These are phyloP conservation scores for Hymenoscyphus linearis DNA, from an alignment of 2,329 filamentous ascomycete genomes.

Conservation along the genomic window DNA sequence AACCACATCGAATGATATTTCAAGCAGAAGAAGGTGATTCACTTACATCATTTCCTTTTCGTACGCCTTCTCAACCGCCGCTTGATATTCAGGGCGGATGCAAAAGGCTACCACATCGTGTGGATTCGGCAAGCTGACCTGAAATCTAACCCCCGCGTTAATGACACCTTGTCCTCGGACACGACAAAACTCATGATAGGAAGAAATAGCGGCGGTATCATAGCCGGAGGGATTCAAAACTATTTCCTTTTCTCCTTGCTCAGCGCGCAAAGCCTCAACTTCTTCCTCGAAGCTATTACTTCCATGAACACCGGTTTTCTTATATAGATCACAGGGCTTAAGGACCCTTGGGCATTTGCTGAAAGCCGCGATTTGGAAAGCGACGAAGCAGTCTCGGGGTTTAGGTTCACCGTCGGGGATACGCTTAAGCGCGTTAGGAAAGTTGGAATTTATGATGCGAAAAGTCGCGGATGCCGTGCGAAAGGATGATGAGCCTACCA, in stretches of 20 bases:
- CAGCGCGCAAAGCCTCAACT: background rate
- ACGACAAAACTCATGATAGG: conserved; percentile 26
- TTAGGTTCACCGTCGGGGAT: conserved; percentile 40
- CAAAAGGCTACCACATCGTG: conserved; percentile 18
- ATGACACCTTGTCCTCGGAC: conserved; percentile 25
- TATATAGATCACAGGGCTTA: conserved; percentile 6
- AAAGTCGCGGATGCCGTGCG: conserved; percentile 33
- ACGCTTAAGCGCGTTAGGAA: conserved; percentile 33
- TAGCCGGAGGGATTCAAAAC: conserved; percentile 18
- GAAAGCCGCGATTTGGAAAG: conserved; percentile 34
- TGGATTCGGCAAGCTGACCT: conserved; percentile 33
- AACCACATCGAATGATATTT: background rate
- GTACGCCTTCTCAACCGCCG: conserved; percentile 29
- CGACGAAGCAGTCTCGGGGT: conserved; percentile 31
- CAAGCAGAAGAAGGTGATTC: background rate
- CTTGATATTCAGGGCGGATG: conserved; percentile 22
- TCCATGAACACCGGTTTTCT: background rate
- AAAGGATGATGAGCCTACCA: conserved; percentile 37
- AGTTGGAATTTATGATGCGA: conserved; percentile 23
- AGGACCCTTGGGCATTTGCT: conserved; percentile 13
- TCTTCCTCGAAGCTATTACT: background rate
- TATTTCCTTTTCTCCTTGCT: background rate
- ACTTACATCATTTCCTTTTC: conserved; percentile 23
- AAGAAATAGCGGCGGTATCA: conserved; percentile 28
- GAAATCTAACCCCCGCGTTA: conserved; percentile 27